Conservation (phyloP, 2,329 filamentous ascomycete genomes). For the Cercospora sesami region DNA sequence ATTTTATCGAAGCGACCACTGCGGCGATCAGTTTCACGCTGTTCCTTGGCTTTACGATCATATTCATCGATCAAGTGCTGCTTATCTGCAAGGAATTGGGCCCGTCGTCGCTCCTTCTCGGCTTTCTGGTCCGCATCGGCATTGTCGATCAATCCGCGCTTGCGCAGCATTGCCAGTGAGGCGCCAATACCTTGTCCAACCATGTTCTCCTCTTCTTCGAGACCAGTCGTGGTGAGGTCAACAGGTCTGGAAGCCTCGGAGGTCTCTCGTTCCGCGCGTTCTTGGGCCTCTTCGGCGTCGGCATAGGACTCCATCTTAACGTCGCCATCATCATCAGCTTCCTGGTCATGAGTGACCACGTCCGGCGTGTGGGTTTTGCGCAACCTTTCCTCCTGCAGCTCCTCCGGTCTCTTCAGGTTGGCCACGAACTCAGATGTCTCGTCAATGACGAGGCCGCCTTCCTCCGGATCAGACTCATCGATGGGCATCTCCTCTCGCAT, state of each 20-base stretch:
- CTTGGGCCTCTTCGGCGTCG: constrained; percentile 51
- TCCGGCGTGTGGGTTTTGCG: constrained; percentile 40
- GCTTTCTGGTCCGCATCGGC: constrained; percentile 54
- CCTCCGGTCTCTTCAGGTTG: constrained; percentile 68
- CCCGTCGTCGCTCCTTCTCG: constrained; percentile 62
- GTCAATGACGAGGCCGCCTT: constrained; percentile 80
- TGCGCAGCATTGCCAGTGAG: constrained; percentile 76
- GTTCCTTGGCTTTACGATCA: constrained; percentile 73
- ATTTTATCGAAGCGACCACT: constrained; percentile 82
- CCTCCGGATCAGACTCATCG: constrained; percentile 56
- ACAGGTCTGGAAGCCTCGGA: constrained; percentile 45
- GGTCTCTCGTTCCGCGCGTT: constrained; percentile 42
- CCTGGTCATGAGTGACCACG: constrained; percentile 33
- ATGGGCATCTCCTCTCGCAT: constrained; percentile 68
- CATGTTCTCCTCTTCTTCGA: constrained; percentile 82
- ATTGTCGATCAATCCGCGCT: constrained; percentile 76
- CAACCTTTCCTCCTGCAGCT: constrained; percentile 52
- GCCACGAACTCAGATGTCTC: constrained; percentile 95
- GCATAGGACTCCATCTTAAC: constrained; percentile 39
- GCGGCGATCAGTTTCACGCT: constrained; percentile 84
- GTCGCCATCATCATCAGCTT: constrained; percentile 53
- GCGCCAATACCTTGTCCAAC: constrained; percentile 72
- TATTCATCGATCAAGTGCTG: constrained; percentile 74
- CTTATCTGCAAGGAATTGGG: constrained; percentile 77
- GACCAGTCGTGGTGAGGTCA: constrained; percentile 65